Evolutionary conservation across 2,329 filamentous ascomycete species (phyloP).

Genomic region (Calonectria ilicicola): DNA sequence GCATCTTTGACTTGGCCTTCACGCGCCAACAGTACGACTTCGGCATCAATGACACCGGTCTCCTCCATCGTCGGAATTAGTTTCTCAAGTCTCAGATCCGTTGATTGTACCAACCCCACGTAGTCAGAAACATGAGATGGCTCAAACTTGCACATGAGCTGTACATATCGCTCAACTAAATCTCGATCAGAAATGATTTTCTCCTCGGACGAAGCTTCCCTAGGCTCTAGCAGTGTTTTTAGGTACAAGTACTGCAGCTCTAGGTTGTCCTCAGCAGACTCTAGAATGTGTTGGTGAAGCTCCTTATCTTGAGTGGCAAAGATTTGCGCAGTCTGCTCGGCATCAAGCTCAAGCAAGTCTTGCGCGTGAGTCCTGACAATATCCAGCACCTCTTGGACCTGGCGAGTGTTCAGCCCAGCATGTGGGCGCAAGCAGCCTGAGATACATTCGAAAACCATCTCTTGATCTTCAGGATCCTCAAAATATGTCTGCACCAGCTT

Average conservation of each 20-base stretch:
- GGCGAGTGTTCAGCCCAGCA: slow-evolving; percentile 74
- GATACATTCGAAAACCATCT: slow-evolving; percentile 83
- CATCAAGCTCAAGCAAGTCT: slow-evolving; percentile 76
- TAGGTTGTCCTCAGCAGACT: slow-evolving; percentile 69
- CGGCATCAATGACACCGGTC: slow-evolving; percentile 91
- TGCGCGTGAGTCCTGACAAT: slow-evolving; percentile 75
- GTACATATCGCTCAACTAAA: slow-evolving; percentile 86
- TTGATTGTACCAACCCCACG: slow-evolving; percentile 79
- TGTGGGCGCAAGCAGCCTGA: slow-evolving; percentile 77
- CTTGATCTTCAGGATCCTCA: slow-evolving; percentile 82
- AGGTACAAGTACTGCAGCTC: slow-evolving; percentile 83
- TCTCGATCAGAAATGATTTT: slow-evolving; percentile 60
- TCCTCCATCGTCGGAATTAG: slow-evolving; percentile 90
- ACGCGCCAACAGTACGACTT: slow-evolving; percentile 88
- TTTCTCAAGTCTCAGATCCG: slow-evolving; percentile 82
- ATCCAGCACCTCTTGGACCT: slow-evolving; percentile 76
- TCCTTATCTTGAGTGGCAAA: slow-evolving; percentile 72
- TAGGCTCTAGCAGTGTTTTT: slow-evolving; percentile 77
- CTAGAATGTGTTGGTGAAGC: slow-evolving; percentile 75
- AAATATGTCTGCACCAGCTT: slow-evolving; percentile 85
- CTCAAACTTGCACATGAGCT: slow-evolving; percentile 90
- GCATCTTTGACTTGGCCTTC: slow-evolving; percentile 87
- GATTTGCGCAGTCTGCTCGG: slow-evolving; percentile 72
- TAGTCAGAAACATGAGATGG: slow-evolving; percentile 87
- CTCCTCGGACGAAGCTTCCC: slow-evolving; percentile 49